Base-by-base conservation (phyloP, 2,329 filamentous ascomycete species). In the Fusarium foetens region DNA sequence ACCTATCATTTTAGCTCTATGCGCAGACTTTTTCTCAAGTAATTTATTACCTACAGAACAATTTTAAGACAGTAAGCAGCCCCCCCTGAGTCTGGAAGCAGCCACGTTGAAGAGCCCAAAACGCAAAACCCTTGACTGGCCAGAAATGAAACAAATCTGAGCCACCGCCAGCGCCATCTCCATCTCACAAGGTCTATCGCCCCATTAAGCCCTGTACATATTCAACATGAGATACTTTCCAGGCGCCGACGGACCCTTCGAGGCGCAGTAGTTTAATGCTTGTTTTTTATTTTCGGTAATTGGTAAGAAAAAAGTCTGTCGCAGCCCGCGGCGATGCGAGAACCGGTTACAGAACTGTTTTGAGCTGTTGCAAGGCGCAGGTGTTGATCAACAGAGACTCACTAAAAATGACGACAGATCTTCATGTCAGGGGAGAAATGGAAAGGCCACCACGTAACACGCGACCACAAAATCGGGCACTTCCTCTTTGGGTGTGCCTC, bases 71-170 rank as follows among this genome's bases (percentile, higher is more conserved):
- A 38, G 25, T 48, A 58, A 52, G 39, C 55, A 52, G 19, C 23
- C 27, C 45, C 62, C 45, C 61, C 61, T 66, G 61, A 62, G 27
- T 27, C n/a, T 58, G n/a, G 42, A 58, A 54, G 46, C 45, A 53
- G 46, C 35, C 57, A 57, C 58, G 31, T 21, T 52, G n/a, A 25
- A 27, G 31, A 29, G 55, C 38, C n/a, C 49, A 41, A 61, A 61
- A 29, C 64, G 54, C 64, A 67, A 67, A 67, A 67, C 43, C 49
- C 46, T 38, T 67, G 41, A 67, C 29, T 68, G 54, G 64, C 31
- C 27, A 54, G 46, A 67, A 67, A 67, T 52, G 29, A 67, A 52
- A 46, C 63, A 23, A 58, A 25, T 36, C 33, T 58, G 51, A 46
- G 59, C 59, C 59, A 62, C 41, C 27, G 3, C 27, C 52, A 62